A percentile compares a stretch with the other conserved stretches of the same genome.
phyloP scores from a whole-genome alignment of 345 rosid species.

The Pistacia atlantica region DNA sequence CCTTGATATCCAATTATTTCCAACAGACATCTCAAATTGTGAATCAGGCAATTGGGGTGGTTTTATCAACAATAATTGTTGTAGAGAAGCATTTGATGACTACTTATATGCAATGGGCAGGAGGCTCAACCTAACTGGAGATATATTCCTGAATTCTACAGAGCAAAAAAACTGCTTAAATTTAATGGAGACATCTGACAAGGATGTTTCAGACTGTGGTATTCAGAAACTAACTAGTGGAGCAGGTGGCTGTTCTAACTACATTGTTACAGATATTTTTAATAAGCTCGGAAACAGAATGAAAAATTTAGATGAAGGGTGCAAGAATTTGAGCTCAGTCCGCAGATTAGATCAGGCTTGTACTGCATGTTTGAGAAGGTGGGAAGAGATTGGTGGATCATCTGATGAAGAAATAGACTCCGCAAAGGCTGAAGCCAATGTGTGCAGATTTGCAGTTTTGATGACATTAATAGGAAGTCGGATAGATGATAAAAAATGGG shows the following conservation, averaged over 20 bases:
- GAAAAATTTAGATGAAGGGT: conserved; percentile 30
- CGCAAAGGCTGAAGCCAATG: conserved; percentile 17
- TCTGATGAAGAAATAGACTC: conserved; percentile 8
- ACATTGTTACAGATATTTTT: conserved; percentile 31
- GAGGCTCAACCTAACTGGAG: conserved; percentile 38
- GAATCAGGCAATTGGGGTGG: conserved; percentile 39
- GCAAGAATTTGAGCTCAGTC: conserved; percentile 25
- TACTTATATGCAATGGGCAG: conserved; percentile 46
- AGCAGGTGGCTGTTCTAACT: conserved; percentile 44
- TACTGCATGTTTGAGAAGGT: conserved; percentile 32
- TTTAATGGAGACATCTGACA: conserved; percentile 15
- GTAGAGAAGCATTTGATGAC: conserved; percentile 33
- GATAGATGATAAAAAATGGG: conserved; percentile 35
- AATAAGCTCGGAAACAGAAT: conserved; percentile 29
- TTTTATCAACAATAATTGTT: conserved; percentile 33
- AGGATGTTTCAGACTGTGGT: conserved; percentile 30
- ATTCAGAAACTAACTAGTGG: conserved; percentile 50
- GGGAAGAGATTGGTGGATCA: conserved; percentile 41
- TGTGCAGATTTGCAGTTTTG: conserved; percentile 50
- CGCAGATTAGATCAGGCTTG: conserved; percentile 25
- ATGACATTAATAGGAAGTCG: conserved; percentile 39
- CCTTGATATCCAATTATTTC: conserved; percentile 29
- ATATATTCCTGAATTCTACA: conserved; percentile 39
- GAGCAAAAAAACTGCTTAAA: conserved; percentile 46
- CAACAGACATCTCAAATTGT: conserved; percentile 20